These are phyloP conservation scores for Angomonas deanei DNA, from an alignment of 208 protist genomes.

Conservation along the genomic window DNA sequence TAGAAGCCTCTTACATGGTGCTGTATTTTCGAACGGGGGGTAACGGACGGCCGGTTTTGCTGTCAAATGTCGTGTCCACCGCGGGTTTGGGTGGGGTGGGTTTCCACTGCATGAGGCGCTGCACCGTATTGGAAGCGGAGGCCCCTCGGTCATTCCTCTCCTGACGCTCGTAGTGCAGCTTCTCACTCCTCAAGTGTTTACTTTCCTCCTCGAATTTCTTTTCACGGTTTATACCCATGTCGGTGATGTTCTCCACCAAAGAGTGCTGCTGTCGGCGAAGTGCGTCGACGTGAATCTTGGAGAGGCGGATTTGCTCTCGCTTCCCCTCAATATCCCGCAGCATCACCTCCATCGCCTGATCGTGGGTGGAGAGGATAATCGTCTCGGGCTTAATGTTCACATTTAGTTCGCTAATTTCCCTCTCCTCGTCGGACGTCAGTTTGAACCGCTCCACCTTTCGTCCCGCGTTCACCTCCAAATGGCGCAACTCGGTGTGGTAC, in stretches of 20 bases:
- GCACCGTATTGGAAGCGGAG: constrained; percentile 43
- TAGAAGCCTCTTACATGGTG: constrained; percentile 3
- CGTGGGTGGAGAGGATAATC: constrained; percentile 78
- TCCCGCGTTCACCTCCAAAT: constrained; percentile 65
- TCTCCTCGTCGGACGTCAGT: constrained; percentile 76
- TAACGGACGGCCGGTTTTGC: constrained; percentile 22
- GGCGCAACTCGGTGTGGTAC: constrained; percentile 88
- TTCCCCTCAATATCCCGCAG: constrained; percentile 75
- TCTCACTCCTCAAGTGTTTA: constrained; percentile 23
- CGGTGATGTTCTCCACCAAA: constrained; percentile 80
- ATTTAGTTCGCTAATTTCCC: constrained; percentile 69
- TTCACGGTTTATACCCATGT: constrained; percentile 60
- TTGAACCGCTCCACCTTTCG: constrained; percentile 67
- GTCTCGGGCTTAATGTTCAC: constrained; percentile 44
- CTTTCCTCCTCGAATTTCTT: constrained; percentile 37
- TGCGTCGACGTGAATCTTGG: constrained; percentile 45
- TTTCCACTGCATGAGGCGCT: constrained; percentile 73
- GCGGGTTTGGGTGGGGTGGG: constrained; percentile 58
- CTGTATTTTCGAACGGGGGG: constrained; percentile 24
- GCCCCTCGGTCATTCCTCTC: not conserved
- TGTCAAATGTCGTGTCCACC: constrained; percentile 21
- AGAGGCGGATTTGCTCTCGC: constrained; percentile 45
- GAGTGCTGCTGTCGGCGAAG: constrained; percentile 72
- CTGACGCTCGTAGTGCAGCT: constrained; percentile 39
- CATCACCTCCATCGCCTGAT: constrained; percentile 85